These are phyloP conservation scores for Tolypocladium sp. DNA, from an alignment of 2,329 filamentous ascomycete genomes.

Conservation along the genomic window DNA sequence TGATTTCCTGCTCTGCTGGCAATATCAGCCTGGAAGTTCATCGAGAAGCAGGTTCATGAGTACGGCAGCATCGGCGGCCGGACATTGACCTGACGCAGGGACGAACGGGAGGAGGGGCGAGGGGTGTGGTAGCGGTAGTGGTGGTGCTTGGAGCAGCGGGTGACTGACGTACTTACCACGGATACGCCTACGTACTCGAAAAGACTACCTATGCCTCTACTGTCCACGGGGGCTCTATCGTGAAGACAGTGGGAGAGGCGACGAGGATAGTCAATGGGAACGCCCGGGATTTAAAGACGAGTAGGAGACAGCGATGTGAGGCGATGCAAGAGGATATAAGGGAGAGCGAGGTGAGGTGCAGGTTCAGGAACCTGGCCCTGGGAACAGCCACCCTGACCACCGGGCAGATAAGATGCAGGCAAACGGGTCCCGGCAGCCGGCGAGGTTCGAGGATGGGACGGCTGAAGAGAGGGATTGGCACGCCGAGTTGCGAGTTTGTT, in stretches of 20 bases:
- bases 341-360: not conserved
- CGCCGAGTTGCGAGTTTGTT: not conserved
- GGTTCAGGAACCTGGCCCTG: slow-evolving; percentile 1
- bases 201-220: not conserved
- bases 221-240: not conserved
- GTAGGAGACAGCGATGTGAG: not conserved
- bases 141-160: not conserved
- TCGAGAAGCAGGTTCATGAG: not conserved
- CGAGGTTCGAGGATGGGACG: not conserved
- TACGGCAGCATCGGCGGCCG: not conserved
- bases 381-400: not conserved
- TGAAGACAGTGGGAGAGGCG: not conserved
- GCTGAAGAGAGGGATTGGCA: not conserved
- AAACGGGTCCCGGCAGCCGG: not conserved
- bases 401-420: not conserved
- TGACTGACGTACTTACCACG: not conserved
- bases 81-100: not conserved
- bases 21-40: not conserved
- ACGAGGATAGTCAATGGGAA: not conserved
- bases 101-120: not conserved
- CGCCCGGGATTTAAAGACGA: not conserved
- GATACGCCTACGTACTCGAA: not conserved
- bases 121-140: not conserved
- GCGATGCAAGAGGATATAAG: not conserved
- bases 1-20: not conserved